phyloP scores from a whole-genome alignment of 805 yeast species.

The Cyberlindnera amylophila region DNA sequence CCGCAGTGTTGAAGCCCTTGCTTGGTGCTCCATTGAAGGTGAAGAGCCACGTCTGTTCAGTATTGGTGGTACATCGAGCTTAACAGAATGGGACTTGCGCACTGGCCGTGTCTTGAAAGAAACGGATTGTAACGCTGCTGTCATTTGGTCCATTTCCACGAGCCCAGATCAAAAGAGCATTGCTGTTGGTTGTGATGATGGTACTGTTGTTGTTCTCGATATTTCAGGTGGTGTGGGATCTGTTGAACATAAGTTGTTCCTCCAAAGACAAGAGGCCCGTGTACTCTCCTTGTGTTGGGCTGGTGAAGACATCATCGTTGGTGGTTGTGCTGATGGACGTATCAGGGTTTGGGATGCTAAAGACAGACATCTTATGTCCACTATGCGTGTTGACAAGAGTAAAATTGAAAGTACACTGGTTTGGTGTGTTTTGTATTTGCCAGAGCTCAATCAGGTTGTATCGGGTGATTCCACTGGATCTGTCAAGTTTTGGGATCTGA shows the following conservation, averaged over 20 bases:
- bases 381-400: constrained; percentile 90
- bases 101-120: constrained; percentile 71
- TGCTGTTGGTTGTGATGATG: constrained; percentile 95
- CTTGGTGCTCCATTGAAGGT: constrained; percentile 60
- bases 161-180: constrained; percentile 57
- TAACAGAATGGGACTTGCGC: constrained; percentile 88
- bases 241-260: constrained; percentile 67
- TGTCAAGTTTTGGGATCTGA: constrained; percentile 88
- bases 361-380: constrained; percentile 54
- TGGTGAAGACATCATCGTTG: constrained; percentile 60
- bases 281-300: constrained; percentile 79
- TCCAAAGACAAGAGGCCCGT: constrained; percentile 82
- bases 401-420: constrained; percentile 83
- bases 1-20: constrained; percentile 83
- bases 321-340: constrained; percentile 96
- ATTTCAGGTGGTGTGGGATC: constrained; percentile 85
- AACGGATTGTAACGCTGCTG: constrained; percentile 88
- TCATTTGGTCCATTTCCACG: constrained; percentile 83
- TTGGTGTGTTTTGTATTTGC: constrained; percentile 76
- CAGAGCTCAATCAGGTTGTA: constrained; percentile 68
- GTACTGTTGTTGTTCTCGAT: constrained; percentile 78
- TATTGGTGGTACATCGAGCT: constrained; percentile 86
- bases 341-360: constrained; percentile 73
- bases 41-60: constrained; percentile 74
- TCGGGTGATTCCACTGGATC: constrained; percentile 96